Evolutionary conservation across 164 flowering plant genomes (phyloP).

Genomic region (Warburgia ugandensis): DNA sequence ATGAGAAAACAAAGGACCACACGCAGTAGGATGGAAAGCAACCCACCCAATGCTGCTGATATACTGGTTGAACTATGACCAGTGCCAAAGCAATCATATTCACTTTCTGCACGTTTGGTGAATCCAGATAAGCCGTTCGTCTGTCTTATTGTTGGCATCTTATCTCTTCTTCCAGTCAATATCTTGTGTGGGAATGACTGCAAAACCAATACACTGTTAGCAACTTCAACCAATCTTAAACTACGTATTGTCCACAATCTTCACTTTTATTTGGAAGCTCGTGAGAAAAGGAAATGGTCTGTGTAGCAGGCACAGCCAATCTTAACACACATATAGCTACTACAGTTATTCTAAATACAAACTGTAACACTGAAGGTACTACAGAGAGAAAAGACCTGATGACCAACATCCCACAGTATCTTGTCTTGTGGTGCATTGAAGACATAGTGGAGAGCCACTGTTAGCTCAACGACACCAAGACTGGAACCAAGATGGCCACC

Average conservation of each 20-base stretch:
- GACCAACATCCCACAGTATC: conserved; percentile 96
- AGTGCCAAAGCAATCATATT: conserved; percentile 81
- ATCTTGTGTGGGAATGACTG: conserved; percentile 95
- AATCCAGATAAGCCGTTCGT: conserved; percentile 87
- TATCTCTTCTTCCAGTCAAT: conserved; percentile 81
- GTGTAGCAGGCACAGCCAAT: too few relatives aligned
- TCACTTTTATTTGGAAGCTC: too few relatives aligned
- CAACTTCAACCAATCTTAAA: too few relatives aligned
- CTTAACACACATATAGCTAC: too few relatives aligned
- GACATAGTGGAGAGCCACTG: conserved; percentile 95
- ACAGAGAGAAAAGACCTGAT: conserved; percentile 52
- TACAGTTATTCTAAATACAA: too few relatives aligned
- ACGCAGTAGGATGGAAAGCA: too few relatives aligned
- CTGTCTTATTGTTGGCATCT: conserved; percentile 81
- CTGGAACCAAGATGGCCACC: conserved; percentile 98
- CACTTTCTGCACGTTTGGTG: conserved; percentile 89
- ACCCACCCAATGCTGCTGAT: conserved; percentile 81
- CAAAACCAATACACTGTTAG: conserved; percentile 12
- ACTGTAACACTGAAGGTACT: too few relatives aligned
- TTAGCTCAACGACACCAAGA: conserved; percentile 93
- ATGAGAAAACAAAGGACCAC: too few relatives aligned
- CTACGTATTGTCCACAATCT: too few relatives aligned
- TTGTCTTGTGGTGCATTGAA: conserved; percentile 79
- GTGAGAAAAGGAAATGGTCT: too few relatives aligned
- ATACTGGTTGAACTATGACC: conserved; percentile 97